phyloP scores from a whole-genome alignment of 805 yeast species.

The Lipomyces spencermartinsiae region DNA sequence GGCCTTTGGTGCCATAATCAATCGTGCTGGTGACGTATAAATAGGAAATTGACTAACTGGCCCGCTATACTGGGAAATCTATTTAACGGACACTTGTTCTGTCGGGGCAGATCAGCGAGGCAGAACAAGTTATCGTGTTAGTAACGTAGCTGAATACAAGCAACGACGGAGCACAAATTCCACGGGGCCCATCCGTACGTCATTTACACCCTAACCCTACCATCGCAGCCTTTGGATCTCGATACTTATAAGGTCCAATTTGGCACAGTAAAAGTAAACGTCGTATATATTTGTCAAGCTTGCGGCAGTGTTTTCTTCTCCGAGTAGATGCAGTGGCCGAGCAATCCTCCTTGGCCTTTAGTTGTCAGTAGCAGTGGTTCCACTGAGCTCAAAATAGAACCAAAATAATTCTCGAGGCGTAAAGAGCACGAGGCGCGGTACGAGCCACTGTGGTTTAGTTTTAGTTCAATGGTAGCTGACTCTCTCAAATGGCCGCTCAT shows the following conservation, averaged over 20 bases:
- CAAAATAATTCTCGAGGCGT: too few species aligned
- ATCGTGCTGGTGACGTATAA: neutral
- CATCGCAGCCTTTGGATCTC: neutral
- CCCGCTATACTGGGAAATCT: neutral
- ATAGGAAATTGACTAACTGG: neutral
- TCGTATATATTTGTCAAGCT: neutral
- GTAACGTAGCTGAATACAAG: neutral
- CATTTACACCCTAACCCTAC: neutral
- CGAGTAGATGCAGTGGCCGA: too few species aligned
- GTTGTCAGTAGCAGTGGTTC: too few species aligned
- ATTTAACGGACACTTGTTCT: neutral
- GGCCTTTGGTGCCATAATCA: constrained; percentile 17
- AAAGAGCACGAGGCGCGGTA: too few species aligned
- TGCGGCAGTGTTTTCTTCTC: neutral
- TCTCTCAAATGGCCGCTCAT: too few species aligned
- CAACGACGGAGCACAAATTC: neutral
- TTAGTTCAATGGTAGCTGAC: too few species aligned
- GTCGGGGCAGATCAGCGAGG: neutral
- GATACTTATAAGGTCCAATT: neutral
- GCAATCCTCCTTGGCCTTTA: too few species aligned
- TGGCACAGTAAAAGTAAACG: neutral
- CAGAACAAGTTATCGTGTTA: neutral
- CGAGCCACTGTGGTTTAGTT: too few species aligned
- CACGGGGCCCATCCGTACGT: neutral
- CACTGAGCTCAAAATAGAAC: too few species aligned